These are phyloP conservation scores for Ustilago hordei DNA, from an alignment of 1,284 basidiomycete genomes.

Conservation along the genomic window DNA sequence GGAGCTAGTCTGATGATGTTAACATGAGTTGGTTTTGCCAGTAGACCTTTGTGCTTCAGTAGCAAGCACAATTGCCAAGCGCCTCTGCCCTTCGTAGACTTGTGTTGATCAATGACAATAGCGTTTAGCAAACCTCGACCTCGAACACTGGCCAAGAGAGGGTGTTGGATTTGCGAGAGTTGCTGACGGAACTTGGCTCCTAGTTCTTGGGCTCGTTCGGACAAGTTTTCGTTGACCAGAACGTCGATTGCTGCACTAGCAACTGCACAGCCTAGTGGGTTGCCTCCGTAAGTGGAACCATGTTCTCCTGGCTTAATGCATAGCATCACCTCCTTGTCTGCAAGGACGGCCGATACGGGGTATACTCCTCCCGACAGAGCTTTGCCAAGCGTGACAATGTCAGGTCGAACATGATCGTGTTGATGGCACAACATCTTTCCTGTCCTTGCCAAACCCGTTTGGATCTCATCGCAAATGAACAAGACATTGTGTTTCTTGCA, in stretches of 20 bases:
- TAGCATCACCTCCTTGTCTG: conserved; percentile 90
- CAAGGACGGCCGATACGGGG: conserved; percentile 93
- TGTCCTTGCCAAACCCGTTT: conserved; percentile 75
- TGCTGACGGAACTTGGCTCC: conserved; percentile 79
- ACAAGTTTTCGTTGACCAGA: conserved; percentile 85
- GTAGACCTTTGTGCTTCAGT: conserved; percentile 87
- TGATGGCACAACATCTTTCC: conserved; percentile 76
- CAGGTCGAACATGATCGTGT: conserved; percentile 84
- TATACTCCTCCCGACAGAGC: conserved; percentile 96
- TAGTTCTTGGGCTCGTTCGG: conserved; percentile 80
- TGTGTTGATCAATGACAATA: conserved; percentile 88
- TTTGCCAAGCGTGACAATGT: conserved; percentile 93
- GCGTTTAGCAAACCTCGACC: conserved; percentile 92
- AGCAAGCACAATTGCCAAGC: conserved; percentile 97
- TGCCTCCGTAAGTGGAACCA: conserved; percentile 85
- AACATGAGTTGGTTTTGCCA: conserved; percentile 95
- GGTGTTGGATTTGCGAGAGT: conserved; percentile 70
- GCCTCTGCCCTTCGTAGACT: conserved; percentile 80
- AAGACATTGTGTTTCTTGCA: conserved; percentile 95
- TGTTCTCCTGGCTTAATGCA: conserved; percentile 97
- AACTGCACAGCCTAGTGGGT: conserved; percentile 94
- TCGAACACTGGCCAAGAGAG: conserved; percentile 78
- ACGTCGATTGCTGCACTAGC: conserved; percentile 91
- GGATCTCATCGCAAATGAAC: conserved; percentile 96
- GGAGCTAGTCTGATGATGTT: conserved; percentile 98